Conservation (phyloP, 2,329 filamentous ascomycete species). For the Chrysosporium keratinophilum region DNA sequence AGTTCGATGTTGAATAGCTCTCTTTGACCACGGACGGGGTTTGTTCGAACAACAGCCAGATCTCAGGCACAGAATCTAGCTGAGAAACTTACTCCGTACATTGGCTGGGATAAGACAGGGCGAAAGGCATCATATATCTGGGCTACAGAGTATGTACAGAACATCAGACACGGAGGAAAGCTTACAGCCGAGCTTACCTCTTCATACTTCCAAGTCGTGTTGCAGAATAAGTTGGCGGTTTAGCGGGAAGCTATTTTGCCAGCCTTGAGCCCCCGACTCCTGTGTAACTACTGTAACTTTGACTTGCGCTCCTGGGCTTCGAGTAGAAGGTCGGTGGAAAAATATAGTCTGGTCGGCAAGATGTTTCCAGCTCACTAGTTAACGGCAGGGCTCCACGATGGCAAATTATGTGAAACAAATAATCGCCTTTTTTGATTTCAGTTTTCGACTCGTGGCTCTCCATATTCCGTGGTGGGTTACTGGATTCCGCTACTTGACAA, state of each 20-base stretch:
- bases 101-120: too few relatives aligned
- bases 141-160: too few relatives aligned
- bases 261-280: not conserved
- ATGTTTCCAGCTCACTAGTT: not conserved
- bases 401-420: not conserved
- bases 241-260: not conserved
- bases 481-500: too few relatives aligned
- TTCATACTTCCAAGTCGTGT: not conserved
- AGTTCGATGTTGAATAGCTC: not conserved
- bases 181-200: not conserved
- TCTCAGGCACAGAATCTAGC: not conserved
- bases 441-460: not conserved
- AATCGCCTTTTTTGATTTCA: not conserved
- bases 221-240: not conserved
- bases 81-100: not conserved
- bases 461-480: too few relatives aligned
- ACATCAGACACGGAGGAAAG: too few relatives aligned
- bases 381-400: not conserved
- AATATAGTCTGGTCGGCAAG: not conserved
- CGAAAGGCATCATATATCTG: too few relatives aligned
- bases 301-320: too few relatives aligned
- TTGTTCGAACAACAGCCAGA: constrained; percentile 1
- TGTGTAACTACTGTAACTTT: not conserved
- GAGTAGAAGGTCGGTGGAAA: not conserved
- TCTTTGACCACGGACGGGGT: not conserved